phyloP scores from a whole-genome alignment of 2,329 filamentous ascomycete species.

The Hansfordia pulvinata region DNA sequence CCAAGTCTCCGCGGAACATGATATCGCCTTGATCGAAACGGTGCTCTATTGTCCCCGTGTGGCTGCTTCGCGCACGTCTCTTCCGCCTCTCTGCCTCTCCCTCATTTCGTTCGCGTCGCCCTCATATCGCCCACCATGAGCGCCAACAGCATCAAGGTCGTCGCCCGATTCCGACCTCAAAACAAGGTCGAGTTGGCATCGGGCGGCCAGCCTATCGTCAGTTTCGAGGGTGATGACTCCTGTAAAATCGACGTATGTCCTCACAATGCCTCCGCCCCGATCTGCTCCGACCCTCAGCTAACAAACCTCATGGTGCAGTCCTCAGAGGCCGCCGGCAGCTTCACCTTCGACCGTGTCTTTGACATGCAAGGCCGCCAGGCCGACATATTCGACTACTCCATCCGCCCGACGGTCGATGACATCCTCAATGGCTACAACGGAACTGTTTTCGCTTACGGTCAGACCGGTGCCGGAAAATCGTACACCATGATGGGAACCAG shows the following conservation, averaged over 20 bases:
- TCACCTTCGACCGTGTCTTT: constrained; percentile 97
- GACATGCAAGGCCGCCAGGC: constrained; percentile 81
- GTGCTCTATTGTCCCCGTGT: too few species aligned
- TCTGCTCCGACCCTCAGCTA: background rate
- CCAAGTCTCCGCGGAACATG: too few species aligned
- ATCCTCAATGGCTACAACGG: constrained; percentile 99
- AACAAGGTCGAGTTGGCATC: constrained; percentile 87
- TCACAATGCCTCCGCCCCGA: constrained; percentile 4
- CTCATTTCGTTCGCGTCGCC: too few species aligned
- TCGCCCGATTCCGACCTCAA: constrained; percentile 94
- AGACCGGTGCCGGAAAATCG: constrained; percentile 96
- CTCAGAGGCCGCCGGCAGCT: constrained; percentile 67
- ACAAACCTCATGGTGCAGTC: constrained; percentile 37
- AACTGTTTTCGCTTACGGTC: constrained; percentile 95
- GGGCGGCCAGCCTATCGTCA: constrained; percentile 83
- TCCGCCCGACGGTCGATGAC: constrained; percentile 89
- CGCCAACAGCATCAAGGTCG: constrained; percentile 67
- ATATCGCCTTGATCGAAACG: too few species aligned
- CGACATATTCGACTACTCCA: constrained; percentile 97
- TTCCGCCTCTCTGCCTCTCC: too few species aligned
- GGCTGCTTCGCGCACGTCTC: too few species aligned
- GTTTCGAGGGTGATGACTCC: constrained; percentile 79
- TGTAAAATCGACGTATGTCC: constrained; percentile 66
- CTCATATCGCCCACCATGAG: too few species aligned
- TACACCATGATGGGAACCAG: constrained; percentile 98